These are phyloP conservation scores for Penicillium argentinense DNA, from an alignment of 495 filamentous ascomycete genomes.

Conservation along the genomic window DNA sequence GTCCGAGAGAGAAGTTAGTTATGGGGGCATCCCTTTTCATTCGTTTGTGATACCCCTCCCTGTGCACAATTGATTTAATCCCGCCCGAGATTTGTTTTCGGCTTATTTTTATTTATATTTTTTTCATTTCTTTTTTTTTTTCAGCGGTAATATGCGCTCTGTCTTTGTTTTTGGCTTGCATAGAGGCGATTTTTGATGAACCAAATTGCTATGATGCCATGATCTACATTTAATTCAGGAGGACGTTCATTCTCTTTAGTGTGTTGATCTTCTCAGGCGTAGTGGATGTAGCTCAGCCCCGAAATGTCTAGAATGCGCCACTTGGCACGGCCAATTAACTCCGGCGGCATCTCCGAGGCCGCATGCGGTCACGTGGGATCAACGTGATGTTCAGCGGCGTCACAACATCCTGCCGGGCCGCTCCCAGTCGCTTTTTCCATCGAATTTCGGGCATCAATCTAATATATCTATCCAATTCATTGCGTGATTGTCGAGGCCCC, in stretches of 20 bases:
- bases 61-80: background rate
- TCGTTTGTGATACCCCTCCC: conserved; percentile 15
- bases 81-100: background rate
- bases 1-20: conserved; percentile 28
- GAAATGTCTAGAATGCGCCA: background rate
- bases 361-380: conserved; percentile 31
- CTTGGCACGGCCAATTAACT: conserved; percentile 3
- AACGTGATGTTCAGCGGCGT: conserved; percentile 26
- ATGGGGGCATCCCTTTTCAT: conserved; percentile 2
- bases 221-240: too few species aligned
- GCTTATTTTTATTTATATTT: conserved; percentile 5
- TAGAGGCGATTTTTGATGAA: background rate
- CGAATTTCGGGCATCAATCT: conserved; percentile 6
- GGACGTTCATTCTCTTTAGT: too few species aligned
- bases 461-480: conserved; percentile 4
- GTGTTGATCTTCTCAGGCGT: too few species aligned
- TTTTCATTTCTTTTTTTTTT: conserved; percentile 3
- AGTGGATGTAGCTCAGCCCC: too few species aligned
- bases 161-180: background rate
- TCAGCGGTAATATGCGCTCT: too few species aligned
- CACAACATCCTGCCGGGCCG: conserved; percentile 24
- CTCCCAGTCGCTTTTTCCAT: conserved; percentile 1
- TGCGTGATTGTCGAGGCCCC: conserved; percentile 3
- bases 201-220: conserved; percentile 4
- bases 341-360: conserved; percentile 29